Percentiles rank a stretch among this genome's conserved stretches.
Evolutionary conservation across 2,329 filamentous ascomycete genomes (phyloP).

Genomic region (Fusarium equiseti): DNA sequence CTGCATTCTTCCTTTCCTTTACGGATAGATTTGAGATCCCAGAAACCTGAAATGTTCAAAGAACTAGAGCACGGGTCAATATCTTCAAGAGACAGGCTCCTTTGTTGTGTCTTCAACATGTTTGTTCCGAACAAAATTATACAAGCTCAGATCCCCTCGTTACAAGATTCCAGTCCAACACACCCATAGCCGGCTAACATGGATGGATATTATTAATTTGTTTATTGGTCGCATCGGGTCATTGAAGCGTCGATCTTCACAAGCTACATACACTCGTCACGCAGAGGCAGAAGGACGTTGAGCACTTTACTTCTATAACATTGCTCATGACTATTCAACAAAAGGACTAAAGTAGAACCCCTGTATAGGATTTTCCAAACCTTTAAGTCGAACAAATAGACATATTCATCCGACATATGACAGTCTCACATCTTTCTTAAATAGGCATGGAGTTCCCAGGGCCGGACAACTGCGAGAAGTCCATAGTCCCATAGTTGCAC

Average conservation of each 20-base stretch:
- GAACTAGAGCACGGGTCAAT: not conserved
- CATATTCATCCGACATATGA: not conserved
- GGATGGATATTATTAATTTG: not conserved
- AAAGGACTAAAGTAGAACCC: not conserved
- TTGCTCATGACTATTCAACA: not conserved
- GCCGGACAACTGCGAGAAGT: not conserved
- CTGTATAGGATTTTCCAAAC: not conserved
- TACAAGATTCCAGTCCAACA: not conserved
- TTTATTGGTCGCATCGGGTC: not conserved
- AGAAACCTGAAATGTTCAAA: not conserved
- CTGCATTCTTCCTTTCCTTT: not conserved
- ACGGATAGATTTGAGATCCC: not conserved
- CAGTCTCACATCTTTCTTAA: not conserved
- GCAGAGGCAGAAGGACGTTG: not conserved
- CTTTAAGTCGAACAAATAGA: not conserved
- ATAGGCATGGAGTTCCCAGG: not conserved
- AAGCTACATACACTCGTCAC: not conserved
- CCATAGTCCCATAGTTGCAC: not conserved
- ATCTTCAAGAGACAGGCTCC: not conserved
- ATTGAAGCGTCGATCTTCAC: not conserved
- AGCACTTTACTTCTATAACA: not conserved
- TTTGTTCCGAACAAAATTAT: not conserved
- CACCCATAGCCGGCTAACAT: not conserved
- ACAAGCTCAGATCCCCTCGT: not conserved
- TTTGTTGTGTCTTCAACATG: not conserved